Conservation (phyloP, 331 rosid genomes). For the Telfairia occidentalis region DNA sequence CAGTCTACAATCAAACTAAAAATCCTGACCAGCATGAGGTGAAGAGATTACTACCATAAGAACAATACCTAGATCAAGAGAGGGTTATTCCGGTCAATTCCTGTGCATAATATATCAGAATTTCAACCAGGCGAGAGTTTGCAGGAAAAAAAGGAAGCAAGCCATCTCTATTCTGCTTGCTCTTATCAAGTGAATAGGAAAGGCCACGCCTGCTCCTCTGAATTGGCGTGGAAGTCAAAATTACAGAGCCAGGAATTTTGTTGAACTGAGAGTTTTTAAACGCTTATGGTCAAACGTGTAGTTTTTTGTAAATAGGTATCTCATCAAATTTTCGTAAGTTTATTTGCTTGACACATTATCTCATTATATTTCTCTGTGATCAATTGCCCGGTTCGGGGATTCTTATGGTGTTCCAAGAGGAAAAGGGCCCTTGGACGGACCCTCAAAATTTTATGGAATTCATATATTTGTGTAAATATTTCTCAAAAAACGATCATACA, state of each 20-base stretch:
- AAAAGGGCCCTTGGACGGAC: background rate
- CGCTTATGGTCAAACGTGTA: background rate
- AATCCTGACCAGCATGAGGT: constrained; percentile 39
- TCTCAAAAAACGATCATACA: background rate
- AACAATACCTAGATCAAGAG: background rate
- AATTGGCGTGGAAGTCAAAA: background rate
- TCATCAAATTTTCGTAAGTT: background rate
- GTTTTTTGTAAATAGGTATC: constrained; percentile 8
- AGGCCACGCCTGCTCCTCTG: background rate
- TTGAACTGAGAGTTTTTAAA: background rate
- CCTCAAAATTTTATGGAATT: background rate
- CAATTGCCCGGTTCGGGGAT: background rate
- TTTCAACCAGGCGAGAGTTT: background rate
- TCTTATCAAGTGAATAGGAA: background rate
- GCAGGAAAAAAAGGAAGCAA: background rate
- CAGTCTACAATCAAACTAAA: constrained; percentile 71
- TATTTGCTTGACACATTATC: background rate
- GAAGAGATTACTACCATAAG: constrained; percentile 42
- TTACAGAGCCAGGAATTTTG: constrained; percentile 2
- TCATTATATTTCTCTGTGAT: background rate
- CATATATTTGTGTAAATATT: background rate
- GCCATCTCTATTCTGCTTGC: background rate
- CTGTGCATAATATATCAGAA: background rate
- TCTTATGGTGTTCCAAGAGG: background rate
- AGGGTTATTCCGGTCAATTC: background rate